These are phyloP conservation scores for Rhizopogon sp. DNA, from an alignment of 768 basidiomycete genomes.

Conservation along the genomic window DNA sequence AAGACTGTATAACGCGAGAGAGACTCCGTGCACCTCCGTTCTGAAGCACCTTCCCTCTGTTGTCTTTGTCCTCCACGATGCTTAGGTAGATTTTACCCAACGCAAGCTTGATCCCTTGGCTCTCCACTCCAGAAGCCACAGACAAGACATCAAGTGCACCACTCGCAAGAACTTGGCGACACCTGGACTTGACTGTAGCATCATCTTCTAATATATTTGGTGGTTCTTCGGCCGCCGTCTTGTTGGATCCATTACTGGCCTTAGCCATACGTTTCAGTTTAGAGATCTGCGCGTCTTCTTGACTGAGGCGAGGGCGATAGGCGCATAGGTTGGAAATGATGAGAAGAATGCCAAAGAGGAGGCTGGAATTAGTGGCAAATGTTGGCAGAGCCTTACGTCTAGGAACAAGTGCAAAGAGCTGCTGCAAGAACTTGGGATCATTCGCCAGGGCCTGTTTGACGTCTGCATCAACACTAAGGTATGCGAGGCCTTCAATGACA, in stretches of 20 bases:
- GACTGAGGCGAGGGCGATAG: constrained; percentile 64
- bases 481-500: constrained; percentile 82
- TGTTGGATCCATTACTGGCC: constrained; percentile 29
- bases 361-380: constrained; percentile 37
- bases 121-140: constrained; percentile 55
- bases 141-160: constrained; percentile 65
- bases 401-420: constrained; percentile 55
- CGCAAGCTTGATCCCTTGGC: constrained; percentile 51
- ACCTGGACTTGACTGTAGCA: constrained; percentile 56
- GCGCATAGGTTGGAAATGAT: constrained; percentile 72
- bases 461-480: constrained; percentile 60
- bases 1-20: constrained; percentile 48
- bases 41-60: constrained; percentile 72
- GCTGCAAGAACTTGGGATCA: constrained; percentile 48
- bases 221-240: constrained; percentile 22
- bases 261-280: constrained; percentile 75
- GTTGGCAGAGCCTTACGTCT: constrained; percentile 33
- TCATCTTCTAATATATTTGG: constrained; percentile 55
- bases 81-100: constrained; percentile 62
- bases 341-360: constrained; percentile 74
- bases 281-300: constrained; percentile 80
- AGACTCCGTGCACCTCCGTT: constrained; percentile 74
- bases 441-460: constrained; percentile 61
- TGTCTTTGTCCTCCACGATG: constrained; percentile 72
- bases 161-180: constrained; percentile 49